Base-by-base conservation (phyloP, 2,329 filamentous ascomycete species). In the Colletotrichum melonis region DNA sequence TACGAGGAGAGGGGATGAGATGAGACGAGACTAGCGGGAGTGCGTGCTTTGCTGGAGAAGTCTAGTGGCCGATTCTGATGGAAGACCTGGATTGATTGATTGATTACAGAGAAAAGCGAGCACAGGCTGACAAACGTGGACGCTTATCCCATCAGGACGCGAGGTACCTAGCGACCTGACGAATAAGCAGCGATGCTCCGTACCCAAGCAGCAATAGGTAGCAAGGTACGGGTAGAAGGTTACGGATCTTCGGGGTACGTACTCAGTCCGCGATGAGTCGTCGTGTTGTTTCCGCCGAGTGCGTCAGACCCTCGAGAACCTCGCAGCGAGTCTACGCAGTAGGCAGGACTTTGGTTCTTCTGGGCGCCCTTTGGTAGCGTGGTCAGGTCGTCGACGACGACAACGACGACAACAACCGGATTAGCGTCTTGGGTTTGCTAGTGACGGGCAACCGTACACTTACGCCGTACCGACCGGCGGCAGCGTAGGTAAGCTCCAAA, bases 401-500 rank as follows among this genome's bases (percentile, higher is more conserved):
- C 35, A 5, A 42, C 38, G 1, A 42, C 42, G 42, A 46, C 42
- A 7, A n/a, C 32, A 7, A n/a, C 42, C 42, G 42, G 42, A 19
- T 49, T 49, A 56, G 54, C 22, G 26, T 24, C 38, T 42, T 42
- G 38, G 38, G 19, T 12, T 35, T 24, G 38, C 42, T 16, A 35
- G 63, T 12, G 26, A 49, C 49, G 54, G 24, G 63, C 22, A 35
- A n/a, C 26, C 28, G 46, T 22, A 46, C 46, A 63, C 46, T 6
- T 56, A 30, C 22, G 35, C 56, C 42, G 56, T 46, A 38, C 32
- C 16, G 28, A 24, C 38, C 42, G 42, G 42, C 19, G 46, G n/a
- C 55, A 56, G 57, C 64, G 42, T 67, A 69, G 65, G 70, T 70
- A 62, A 73, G 70, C 67, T 73, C 60, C 55, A n/a, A 70, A 73